A percentile compares a stretch with the other conserved stretches of the same genome.
phyloP scores from a whole-genome alignment of 2,329 filamentous ascomycete genomes.

The Mycosphaerella arachidis region DNA sequence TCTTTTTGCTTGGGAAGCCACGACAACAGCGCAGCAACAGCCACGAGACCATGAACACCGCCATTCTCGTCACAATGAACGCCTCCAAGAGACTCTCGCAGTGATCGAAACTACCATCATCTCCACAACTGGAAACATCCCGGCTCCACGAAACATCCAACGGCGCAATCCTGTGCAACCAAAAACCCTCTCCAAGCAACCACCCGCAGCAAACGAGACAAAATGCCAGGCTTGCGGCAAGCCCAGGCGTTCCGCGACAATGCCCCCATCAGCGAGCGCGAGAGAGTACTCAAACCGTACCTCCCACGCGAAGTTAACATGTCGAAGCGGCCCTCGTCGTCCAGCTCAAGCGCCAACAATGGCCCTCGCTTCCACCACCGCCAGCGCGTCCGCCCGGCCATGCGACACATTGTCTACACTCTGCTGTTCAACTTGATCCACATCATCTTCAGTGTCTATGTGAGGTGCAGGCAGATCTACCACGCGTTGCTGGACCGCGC shows the following conservation, averaged over 20 bases:
- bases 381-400: constrained; percentile 27
- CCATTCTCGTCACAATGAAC: not conserved
- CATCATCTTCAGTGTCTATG: constrained; percentile 80
- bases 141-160: not conserved
- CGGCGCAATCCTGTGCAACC: not conserved
- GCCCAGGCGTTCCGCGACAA: constrained; percentile 29
- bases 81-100: not conserved
- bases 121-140: not conserved
- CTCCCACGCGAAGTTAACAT: constrained; percentile 25
- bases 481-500: constrained; percentile 73
- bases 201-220: constrained; percentile 1
- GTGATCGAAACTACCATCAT: not conserved
- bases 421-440: constrained; percentile 68
- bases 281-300: constrained; percentile 32
- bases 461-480: constrained; percentile 74
- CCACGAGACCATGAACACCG: not conserved
- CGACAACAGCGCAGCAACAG: not conserved
- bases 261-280: constrained; percentile 26
- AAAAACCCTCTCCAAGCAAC: not conserved
- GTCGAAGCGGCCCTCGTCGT: constrained; percentile 2
- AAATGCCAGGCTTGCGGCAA: constrained; percentile 29
- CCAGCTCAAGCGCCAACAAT: constrained; percentile 1
- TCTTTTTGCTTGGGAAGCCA: not conserved
- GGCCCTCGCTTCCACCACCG: constrained; percentile 23
- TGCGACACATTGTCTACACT: constrained; percentile 50